These are phyloP conservation scores for Tylopilus plumbeoviolaceoides DNA, from an alignment of 768 basidiomycete species.

Conservation along the genomic window DNA sequence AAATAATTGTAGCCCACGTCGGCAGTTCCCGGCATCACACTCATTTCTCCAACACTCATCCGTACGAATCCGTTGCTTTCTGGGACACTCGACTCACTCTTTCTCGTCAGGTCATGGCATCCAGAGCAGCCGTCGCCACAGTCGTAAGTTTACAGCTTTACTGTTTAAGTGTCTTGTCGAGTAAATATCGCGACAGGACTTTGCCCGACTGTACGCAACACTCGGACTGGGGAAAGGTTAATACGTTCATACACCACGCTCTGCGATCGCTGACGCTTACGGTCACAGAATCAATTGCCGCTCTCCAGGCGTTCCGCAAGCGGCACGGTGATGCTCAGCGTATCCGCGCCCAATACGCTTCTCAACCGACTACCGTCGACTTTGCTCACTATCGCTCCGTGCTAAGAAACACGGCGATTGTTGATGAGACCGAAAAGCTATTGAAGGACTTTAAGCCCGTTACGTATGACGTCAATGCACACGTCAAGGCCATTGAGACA, in stretches of 20 bases:
- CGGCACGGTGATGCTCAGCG: conserved; percentile 88
- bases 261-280: neutral
- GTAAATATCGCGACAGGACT: conserved; percentile 52
- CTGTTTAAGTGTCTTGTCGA: neutral
- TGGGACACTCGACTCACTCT: neutral
- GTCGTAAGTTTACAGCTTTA: conserved; percentile 41
- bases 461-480: conserved; percentile 84
- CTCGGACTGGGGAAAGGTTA: conserved; percentile 83
- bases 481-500: conserved; percentile 92
- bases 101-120: conserved; percentile 48
- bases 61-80: conserved; percentile 12
- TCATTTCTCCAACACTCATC: conserved; percentile 11
- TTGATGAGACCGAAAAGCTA: conserved; percentile 90
- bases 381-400: conserved; percentile 87
- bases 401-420: conserved; percentile 88
- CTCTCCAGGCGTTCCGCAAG: conserved; percentile 95
- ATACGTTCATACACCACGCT: neutral
- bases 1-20: conserved; percentile 8
- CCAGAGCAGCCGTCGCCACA: conserved; percentile 66
- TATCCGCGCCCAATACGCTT: conserved; percentile 55
- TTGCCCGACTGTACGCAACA: conserved; percentile 76
- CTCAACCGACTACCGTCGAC: conserved; percentile 82
- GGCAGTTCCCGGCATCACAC: conserved; percentile 28
- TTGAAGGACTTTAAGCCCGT: conserved; percentile 89
- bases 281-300: conserved; percentile 75